Evolutionary conservation across 495 filamentous ascomycete species (phyloP), one percentile per base, ranked within the genome.

Genomic region (Lepraria neglecta): DNA sequence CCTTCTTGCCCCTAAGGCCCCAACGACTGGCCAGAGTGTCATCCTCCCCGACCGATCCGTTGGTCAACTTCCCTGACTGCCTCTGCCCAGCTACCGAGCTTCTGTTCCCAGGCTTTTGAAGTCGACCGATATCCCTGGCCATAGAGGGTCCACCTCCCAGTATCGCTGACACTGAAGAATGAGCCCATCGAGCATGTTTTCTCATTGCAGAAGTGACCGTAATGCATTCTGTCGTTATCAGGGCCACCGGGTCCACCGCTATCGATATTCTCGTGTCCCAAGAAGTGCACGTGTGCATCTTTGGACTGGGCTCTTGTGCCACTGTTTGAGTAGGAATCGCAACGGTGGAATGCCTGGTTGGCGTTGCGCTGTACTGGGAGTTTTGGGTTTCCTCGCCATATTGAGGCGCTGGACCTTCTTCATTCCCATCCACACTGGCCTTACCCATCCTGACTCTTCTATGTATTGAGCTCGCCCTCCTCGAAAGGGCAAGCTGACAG

Each of bases 191-290:
- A 64, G 90, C 87, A 83, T 96, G 88, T 77, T 99, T 99, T 67
- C 95, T 90, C 87, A 99, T 96, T 31, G 91, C 91, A 67, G 91
- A 95, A 30, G 94, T 97, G 73, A 99, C 91, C 43, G 91, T 88
- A 72, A 99, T 97, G 72, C 95, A 99, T 87, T 99, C 94, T 75
- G 95, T 96, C 31, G 92, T 95, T 67, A 99, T 91, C 62, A 99
- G 75, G 47, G 95, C 91, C 58, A 97, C 90, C 3, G 94, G 92
- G 63, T 97, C 90, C 52, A 97, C 88, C 44, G 94, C 92, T 50
- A 97, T 91, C 12, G 90, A 74, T 33, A 82, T 71, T 44, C 75
- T 48, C 6, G 50, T 43, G 48, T 60, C 42, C 33, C 24, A 12
- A 6, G 31, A n/a, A 33, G 24, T 12, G 19, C 43, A 14, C 33